These are phyloP conservation scores for Ceratocystiopsis brevicomis DNA, from an alignment of 2,329 filamentous ascomycete genomes.

Conservation along the genomic window DNA sequence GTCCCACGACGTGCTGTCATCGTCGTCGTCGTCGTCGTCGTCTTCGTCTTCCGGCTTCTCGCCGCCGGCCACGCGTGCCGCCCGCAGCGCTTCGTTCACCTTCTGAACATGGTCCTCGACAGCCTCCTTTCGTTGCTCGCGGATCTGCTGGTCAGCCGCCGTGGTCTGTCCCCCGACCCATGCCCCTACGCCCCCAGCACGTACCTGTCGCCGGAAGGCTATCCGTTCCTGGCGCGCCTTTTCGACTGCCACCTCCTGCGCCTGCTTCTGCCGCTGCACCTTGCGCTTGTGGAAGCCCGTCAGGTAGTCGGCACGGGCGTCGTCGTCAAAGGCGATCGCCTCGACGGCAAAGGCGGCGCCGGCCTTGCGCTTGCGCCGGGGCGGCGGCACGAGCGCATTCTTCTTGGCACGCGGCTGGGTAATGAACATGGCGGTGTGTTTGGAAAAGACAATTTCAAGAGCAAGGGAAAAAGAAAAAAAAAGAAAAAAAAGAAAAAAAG, in stretches of 20 bases:
- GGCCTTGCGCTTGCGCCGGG: constrained; percentile 42
- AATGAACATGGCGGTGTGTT: constrained; percentile 22
- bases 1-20: constrained; percentile 28
- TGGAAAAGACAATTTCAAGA: background rate
- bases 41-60: constrained; percentile 23
- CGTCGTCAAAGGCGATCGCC: constrained; percentile 70
- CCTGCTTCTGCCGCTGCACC: constrained; percentile 62
- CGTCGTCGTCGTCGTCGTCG: constrained; percentile 24
- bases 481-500: too few relatives aligned
- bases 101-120: constrained; percentile 65
- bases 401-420: constrained; percentile 41
- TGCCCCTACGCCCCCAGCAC: background rate
- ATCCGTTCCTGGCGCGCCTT: constrained; percentile 62
- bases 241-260: constrained; percentile 63
- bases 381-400: constrained; percentile 26
- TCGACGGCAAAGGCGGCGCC: constrained; percentile 34
- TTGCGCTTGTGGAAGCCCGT: constrained; percentile 97
- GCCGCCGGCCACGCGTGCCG: constrained; percentile 32
- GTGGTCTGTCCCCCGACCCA: too few relatives aligned
- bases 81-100: constrained; percentile 50
- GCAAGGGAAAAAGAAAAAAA: too few relatives aligned
- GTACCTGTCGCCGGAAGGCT: constrained; percentile 49
- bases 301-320: constrained; percentile 67
- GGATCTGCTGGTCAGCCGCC: constrained; percentile 34
- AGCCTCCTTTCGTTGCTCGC: constrained; percentile 65